These are phyloP conservation scores for Alternaria brassicae DNA, from an alignment of 2,329 filamentous ascomycete species.

Conservation along the genomic window DNA sequence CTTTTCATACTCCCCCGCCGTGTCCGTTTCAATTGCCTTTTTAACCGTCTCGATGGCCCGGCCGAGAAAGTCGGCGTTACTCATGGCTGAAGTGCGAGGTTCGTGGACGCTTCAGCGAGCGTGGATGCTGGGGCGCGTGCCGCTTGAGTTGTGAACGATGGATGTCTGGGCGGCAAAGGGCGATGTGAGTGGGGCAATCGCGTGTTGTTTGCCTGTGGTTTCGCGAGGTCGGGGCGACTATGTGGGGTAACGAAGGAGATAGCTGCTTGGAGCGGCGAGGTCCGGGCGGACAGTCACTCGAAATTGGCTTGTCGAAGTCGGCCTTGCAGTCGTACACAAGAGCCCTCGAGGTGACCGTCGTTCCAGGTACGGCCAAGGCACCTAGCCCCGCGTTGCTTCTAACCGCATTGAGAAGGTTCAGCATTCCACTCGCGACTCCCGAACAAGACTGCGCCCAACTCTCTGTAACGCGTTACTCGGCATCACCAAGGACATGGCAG, in stretches of 20 bases:
- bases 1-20: slow-evolving; percentile 93
- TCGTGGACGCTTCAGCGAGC: slow-evolving; percentile 10
- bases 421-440: slow-evolving; percentile 34
- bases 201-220: background rate
- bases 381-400: slow-evolving; percentile 32
- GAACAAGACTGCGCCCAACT: slow-evolving; percentile 17
- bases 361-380: slow-evolving; percentile 21
- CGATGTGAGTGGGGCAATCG: slow-evolving; percentile 9
- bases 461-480: slow-evolving; percentile 35
- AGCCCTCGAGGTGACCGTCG: slow-evolving; percentile 11
- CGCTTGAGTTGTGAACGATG: slow-evolving; percentile 5
- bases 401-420: slow-evolving; percentile 30
- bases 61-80: slow-evolving; percentile 94
- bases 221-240: background rate
- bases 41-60: slow-evolving; percentile 97
- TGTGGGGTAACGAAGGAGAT: background rate
- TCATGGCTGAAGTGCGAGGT: slow-evolving; percentile 66
- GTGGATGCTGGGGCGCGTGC: slow-evolving; percentile 5
- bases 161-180: slow-evolving; percentile 5
- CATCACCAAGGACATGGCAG: slow-evolving; percentile 49
- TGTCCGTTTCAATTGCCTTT: slow-evolving; percentile 96
- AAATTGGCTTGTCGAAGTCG: background rate
- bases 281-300: background rate
- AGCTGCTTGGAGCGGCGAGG: background rate
- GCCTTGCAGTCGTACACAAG: slow-evolving; percentile 8